Evolutionary conservation across 1,284 basidiomycete species (phyloP).

Genomic region (Naganishia sp.): DNA sequence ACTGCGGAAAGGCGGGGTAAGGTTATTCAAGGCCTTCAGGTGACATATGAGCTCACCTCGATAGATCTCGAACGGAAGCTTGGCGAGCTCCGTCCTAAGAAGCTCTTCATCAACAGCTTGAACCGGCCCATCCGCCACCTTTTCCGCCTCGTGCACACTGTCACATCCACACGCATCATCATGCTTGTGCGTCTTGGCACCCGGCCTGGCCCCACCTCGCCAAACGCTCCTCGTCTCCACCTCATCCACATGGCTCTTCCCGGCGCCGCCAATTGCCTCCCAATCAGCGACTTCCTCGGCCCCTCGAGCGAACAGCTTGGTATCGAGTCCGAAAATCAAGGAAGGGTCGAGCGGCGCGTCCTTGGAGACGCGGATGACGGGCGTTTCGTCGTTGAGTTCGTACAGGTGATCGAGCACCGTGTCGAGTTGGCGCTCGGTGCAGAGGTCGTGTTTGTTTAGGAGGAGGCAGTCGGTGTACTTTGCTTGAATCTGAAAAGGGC

Average conservation of each 20-base stretch:
- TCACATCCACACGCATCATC: constrained; percentile 31
- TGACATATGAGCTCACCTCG: constrained; percentile 40
- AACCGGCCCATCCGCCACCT: not conserved
- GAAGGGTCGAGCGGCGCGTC: constrained; percentile 58
- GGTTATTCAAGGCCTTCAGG: no score
- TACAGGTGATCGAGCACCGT: constrained; percentile 80
- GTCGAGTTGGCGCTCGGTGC: constrained; percentile 71
- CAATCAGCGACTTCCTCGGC: constrained; percentile 44
- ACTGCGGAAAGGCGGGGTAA: constrained; percentile 37
- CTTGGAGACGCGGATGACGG: constrained; percentile 65
- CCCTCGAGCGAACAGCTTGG: constrained; percentile 65
- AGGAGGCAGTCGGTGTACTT: constrained; percentile 86
- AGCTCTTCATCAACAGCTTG: constrained; percentile 64
- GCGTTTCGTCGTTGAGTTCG: constrained; percentile 82
- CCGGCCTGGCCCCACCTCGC: constrained; percentile 52
- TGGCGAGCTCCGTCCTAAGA: constrained; percentile 66
- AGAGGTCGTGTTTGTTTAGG: constrained; percentile 86
- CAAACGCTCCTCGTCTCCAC: constrained; percentile 73
- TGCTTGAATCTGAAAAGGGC: constrained; percentile 69
- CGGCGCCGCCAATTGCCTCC: constrained; percentile 33
- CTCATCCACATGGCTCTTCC: constrained; percentile 66
- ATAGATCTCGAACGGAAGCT: constrained; percentile 58
- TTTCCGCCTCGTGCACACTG: constrained; percentile 17
- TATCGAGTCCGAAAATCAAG: constrained; percentile 79
- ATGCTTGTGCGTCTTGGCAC: constrained; percentile 33